Base-by-base conservation (phyloP, 805 yeast species). In the Lachancea mirantina region DNA sequence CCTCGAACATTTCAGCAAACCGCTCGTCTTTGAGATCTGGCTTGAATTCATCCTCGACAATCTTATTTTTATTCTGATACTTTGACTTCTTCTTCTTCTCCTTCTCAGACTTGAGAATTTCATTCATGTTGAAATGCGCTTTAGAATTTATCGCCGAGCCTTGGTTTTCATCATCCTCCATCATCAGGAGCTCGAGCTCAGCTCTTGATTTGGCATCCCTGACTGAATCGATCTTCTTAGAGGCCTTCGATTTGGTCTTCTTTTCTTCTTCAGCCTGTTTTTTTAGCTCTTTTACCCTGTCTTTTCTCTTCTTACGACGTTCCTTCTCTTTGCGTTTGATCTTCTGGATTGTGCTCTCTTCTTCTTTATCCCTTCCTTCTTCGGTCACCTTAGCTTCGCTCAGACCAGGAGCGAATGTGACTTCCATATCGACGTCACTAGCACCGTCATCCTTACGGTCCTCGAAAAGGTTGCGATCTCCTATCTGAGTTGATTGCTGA, bases 341-440 rank as follows among this genome's bases (percentile, higher is more conserved):
- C 46, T 77, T 80, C 23, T 80, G 88, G 30, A 92, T 75, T 0
- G 96, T 78, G 7, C 78, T 66, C 50, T 83, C 84, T 32, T 80
- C 82, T 10, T 64, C 74, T 16, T 50, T 66, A 23, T 50, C 60
- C 8, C 52, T 64, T 8, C 55, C 49, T 15, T 55, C 47, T 2
- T 42, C 44, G 14, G 36, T 43, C 2, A 49, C 60, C 23, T 50
- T 61, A 14, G 52, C 61, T 18, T 67, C 74, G 27, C 70, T 71
- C 33, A 87, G 60, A 3, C 84, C 96, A 2, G 97, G 96, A 23
- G 88, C 85, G 59, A 92, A 92, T 0, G 96, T 87, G 47, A 92
- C 84, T 56, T 92, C 97, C 85, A 92, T 83, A 50, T 87, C 96
- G 18, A 83, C 79, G 29, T 76, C 89, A 30, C 67, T 80, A 18